A percentile compares a stretch with the other conserved stretches of the same genome.
phyloP scores from a whole-genome alignment of 306 rosid species.

The Pyrus pyrifolia region DNA sequence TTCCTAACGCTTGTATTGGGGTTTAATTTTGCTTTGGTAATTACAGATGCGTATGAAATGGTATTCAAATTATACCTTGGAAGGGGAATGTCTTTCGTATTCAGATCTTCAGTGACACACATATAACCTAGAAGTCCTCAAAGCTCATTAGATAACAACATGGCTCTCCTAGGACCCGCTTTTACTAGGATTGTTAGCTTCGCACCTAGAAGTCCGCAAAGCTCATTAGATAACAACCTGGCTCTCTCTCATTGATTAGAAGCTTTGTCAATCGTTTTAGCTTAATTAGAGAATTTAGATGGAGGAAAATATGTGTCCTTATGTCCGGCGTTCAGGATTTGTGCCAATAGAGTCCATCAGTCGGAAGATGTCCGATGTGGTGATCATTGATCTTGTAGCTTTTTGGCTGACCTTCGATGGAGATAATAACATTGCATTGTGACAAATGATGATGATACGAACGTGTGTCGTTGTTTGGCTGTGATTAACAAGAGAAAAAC shows the following conservation, averaged over 20 bases:
- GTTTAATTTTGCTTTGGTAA: constrained; percentile 4
- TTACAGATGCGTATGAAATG: background rate
- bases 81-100: background rate
- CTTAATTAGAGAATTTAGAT: background rate
- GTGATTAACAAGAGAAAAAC: background rate
- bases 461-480: background rate
- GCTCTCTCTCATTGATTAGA: background rate
- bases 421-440: background rate
- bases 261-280: background rate
- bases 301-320: background rate
- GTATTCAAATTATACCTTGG: background rate
- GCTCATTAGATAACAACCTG: background rate
- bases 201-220: background rate
- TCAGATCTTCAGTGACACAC: constrained; percentile 12
- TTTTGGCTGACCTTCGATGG: no score
- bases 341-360: no score
- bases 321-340: no score
- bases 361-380: no score
- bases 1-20: constrained; percentile 15
- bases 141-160: background rate
- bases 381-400: no score
- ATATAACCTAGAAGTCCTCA: constrained; percentile 12
- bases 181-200: background rate
- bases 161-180: constrained; percentile 1
- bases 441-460: background rate